Base-by-base conservation (phyloP, 2,329 filamentous ascomycete genomes). In the Colletotrichum kahawae region DNA sequence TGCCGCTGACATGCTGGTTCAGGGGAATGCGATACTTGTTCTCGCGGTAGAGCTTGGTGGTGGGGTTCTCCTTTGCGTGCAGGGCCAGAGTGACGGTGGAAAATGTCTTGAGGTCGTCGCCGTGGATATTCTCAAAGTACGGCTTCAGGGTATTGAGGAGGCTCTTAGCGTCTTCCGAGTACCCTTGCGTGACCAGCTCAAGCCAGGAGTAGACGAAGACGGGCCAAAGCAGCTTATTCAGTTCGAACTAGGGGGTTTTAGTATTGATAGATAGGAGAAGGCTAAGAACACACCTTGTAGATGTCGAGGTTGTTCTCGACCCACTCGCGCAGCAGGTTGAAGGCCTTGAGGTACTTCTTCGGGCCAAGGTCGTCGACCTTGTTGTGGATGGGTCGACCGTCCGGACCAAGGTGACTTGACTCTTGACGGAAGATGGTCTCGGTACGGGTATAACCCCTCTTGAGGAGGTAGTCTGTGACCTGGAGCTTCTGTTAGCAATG, bases 181-280 rank as follows among this genome's bases (percentile, higher is more conserved):
- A 95, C 77, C 92, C 92, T 75, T 95, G 91, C 38, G 88, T 88
- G 33, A 97, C 90, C 70, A 98, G 90, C 72, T 95, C 93, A 31
- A 99, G 88, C 81, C 94, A 98, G 0, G 95, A 97, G 84, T 99
- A 98, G 66, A 98, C 94, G 81, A 98, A 98, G 1, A 97, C 87
- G 0, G 97, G 97, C 95, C 97, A 99, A 18, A 98, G 86, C 5
- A 98, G 88, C 78, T 97, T 95, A 74, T 92, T 90, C 4, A 99
- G 88, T 85, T 99, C 97, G 59, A 96, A 95, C 92, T 96, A 77
- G 4, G 14, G 74, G 13, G 59, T 4, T 65, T 81, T 43, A 83
- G 78, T 56, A 16, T 16, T 33, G 7, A 5, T 24, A 59, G n/a
- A 34, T 48, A 34, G 71, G 57, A 71, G 78, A 51, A 43, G 7